Evolutionary conservation across 495 filamentous ascomycete species (phyloP).

Genomic region (Trichoderma orchidacearum): DNA sequence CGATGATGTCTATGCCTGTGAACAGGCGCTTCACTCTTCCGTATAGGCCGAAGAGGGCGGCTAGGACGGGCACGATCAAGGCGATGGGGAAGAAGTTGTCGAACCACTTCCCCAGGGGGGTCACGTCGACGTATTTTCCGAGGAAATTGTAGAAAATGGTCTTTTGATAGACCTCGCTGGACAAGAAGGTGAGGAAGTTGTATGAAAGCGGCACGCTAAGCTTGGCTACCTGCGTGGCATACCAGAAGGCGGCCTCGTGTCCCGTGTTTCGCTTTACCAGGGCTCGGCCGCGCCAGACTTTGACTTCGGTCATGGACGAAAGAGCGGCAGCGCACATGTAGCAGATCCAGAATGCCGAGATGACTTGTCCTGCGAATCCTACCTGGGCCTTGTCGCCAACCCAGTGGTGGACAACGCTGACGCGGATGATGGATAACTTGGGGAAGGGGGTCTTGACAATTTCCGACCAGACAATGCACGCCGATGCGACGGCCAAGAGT

Average conservation of each 20-base stretch:
- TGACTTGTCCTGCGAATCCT: constrained; percentile 71
- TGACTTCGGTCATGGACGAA: constrained; percentile 72
- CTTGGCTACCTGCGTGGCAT: constrained; percentile 75
- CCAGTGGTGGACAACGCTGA: constrained; percentile 73
- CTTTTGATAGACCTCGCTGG: constrained; percentile 44
- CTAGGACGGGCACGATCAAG: constrained; percentile 69
- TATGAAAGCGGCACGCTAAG: constrained; percentile 85
- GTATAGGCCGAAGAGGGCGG: constrained; percentile 78
- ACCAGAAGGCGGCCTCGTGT: constrained; percentile 87
- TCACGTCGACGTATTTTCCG: constrained; percentile 72
- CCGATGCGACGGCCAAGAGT: constrained; percentile 58
- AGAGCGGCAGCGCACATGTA: constrained; percentile 85
- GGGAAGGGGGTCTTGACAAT: constrained; percentile 65
- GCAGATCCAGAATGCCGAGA: constrained; percentile 74
- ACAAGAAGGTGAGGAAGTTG: constrained; percentile 87
- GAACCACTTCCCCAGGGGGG: constrained; percentile 70
- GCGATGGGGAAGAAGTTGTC: constrained; percentile 78
- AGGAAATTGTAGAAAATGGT: constrained; percentile 84
- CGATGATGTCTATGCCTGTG: constrained; percentile 61
- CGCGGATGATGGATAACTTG: constrained; percentile 64
- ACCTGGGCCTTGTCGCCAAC: constrained; percentile 50
- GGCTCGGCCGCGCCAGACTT: constrained; percentile 88
- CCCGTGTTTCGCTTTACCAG: constrained; percentile 84
- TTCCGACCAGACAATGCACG: constrained; percentile 84
- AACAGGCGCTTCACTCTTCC: constrained; percentile 61